Conservation (phyloP, 257 asterid genomes). For the Cruciata laevipes region DNA sequence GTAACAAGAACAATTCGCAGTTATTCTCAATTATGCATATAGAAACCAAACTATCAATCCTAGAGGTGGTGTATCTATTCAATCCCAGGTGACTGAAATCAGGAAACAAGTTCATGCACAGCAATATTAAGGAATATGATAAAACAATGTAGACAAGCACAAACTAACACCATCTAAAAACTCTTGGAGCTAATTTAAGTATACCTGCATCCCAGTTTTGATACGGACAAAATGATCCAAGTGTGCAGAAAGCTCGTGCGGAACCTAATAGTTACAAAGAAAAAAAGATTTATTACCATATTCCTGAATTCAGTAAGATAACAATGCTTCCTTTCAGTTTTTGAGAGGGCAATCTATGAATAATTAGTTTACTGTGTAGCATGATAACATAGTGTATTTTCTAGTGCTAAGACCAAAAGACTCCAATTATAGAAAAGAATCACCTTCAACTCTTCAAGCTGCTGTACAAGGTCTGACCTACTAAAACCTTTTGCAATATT, state of each 20-base stretch:
- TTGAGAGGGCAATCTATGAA: not conserved
- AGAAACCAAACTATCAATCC: not conserved
- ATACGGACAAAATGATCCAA: constrained; percentile 79
- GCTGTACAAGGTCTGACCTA: constrained; percentile 53
- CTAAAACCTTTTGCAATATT: constrained; percentile 62
- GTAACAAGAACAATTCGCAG: not conserved
- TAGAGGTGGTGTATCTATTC: not conserved
- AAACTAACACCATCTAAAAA: not conserved
- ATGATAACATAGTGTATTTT: too few species aligned
- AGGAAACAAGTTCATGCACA: not conserved
- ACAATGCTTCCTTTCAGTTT: not conserved
- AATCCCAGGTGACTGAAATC: not conserved
- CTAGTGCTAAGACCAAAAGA: not conserved
- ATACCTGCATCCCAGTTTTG: constrained; percentile 86
- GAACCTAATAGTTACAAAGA: constrained; percentile 48
- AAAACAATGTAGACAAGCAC: not conserved
- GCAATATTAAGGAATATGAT: not conserved
- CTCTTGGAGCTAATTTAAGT: not conserved
- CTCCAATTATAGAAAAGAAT: constrained; percentile 1
- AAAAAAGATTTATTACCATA: not conserved
- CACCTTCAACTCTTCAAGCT: constrained; percentile 66
- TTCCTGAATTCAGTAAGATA: constrained; percentile 1
- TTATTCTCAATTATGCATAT: not conserved
- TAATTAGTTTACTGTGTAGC: not conserved
- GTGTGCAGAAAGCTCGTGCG: constrained; percentile 59